A percentile compares a stretch with the other conserved stretches of the same genome.
These are phyloP conservation scores for Botryotinia calthae DNA, from an alignment of 2,329 filamentous ascomycete species.

Conservation along the genomic window DNA sequence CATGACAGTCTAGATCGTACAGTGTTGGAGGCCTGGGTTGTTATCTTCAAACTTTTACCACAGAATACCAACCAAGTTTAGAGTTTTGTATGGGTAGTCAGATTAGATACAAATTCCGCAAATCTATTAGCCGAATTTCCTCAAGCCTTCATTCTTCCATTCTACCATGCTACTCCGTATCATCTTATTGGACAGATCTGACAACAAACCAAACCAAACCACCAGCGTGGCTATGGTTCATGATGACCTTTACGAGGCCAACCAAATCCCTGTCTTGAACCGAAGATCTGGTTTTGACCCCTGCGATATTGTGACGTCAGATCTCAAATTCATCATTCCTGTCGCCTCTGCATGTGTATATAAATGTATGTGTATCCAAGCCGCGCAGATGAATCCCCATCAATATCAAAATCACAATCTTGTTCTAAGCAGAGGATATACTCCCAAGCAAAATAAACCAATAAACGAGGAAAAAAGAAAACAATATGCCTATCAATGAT, in stretches of 20 bases:
- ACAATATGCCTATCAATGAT: slow-evolving; percentile 16
- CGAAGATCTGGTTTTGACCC: neutral
- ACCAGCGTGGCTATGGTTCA: neutral
- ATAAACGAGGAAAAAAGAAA: no score
- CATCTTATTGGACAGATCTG: neutral
- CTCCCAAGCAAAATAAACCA: neutral
- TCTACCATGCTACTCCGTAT: neutral
- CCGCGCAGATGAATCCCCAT: neutral
- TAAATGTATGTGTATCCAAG: neutral
- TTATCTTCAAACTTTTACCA: neutral
- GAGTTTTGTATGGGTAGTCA: neutral
- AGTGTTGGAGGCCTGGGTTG: neutral
- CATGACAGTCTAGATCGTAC: neutral
- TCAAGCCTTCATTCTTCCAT: neutral
- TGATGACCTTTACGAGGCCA: neutral
- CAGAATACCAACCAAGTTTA: neutral
- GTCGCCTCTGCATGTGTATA: neutral
- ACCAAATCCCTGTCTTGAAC: neutral
- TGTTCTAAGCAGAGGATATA: neutral
- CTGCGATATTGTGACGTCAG: neutral
- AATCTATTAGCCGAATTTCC: neutral
- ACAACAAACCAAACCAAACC: neutral
- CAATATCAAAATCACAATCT: neutral
- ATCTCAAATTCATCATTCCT: neutral
- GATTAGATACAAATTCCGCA: neutral